Evolutionary conservation across 306 rosid species (phyloP), one percentile per base, ranked within the genome.

Genomic region (Astragalus membranaceus): DNA sequence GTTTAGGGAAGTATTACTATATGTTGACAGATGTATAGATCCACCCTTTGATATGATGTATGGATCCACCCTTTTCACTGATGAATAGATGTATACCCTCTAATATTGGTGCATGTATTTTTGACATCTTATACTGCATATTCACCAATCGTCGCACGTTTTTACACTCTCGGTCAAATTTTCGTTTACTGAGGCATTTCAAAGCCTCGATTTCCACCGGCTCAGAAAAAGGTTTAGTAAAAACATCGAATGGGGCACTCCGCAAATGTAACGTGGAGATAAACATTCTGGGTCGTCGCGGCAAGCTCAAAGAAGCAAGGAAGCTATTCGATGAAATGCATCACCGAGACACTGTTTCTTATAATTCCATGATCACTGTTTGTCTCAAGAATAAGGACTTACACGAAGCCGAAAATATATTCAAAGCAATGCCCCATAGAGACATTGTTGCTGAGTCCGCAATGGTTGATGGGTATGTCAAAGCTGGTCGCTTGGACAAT

Each of bases 381-480:
- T 70, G 64, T 53, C 32, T 76, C 62, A 80, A 71, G 62, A 65
- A 75, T 66, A 75, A 58, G 41, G 84, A 71, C 59, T 11, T 76
- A 14, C n/a, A 33, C 10, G 67, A 54, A 39, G 81, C 78, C 2
- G 81, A 81, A 76, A 49, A 10, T 50, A n/a, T 72, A 11, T 75
- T 80, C 58, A 72, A 53, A 13, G 46, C 59, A 30, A 76, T 81
- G 60, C 65, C 79, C 0, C 48, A 61, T 20, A 37, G 60, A 30
- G 65, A 50, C 65, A 3, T 67, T 53, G 62, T 72, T 54, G 69
- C 83, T 17, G 74, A 78, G 15, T 82, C 87, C 8, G 78, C 87
- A 5, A 82, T 85, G 85, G 67, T 82, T 58, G 59, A 78, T 71
- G 85, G 82, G 48, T 82, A 67, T 59, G 79, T 57, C 0, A 85